Conservation (phyloP, 2,329 filamentous ascomycete genomes). For the Cercospora beticola region DNA sequence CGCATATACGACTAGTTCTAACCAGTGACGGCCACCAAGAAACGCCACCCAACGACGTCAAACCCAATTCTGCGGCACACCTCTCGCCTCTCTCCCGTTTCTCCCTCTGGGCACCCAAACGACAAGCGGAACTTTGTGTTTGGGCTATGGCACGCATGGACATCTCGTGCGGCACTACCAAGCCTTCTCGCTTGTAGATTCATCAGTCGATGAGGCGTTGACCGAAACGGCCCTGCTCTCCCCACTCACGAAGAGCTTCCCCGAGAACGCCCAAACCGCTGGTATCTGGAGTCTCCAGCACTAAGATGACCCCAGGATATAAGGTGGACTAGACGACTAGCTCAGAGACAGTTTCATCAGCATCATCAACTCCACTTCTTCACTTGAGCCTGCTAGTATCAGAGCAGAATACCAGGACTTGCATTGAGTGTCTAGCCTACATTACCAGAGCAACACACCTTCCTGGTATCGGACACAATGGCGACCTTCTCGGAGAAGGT, state of each 20-base stretch:
- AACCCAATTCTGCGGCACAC: background rate
- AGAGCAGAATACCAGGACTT: background rate
- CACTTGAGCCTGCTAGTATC: background rate
- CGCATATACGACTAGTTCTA: background rate
- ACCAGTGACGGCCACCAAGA: background rate
- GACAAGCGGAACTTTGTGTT: background rate
- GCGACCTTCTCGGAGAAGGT: background rate
- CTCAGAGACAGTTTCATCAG: background rate
- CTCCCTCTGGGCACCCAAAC: background rate
- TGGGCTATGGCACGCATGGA: background rate
- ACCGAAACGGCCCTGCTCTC: background rate
- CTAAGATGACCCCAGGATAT: background rate
- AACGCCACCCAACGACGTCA: background rate
- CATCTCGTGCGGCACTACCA: background rate
- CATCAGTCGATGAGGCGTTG: background rate
- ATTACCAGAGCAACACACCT: background rate
- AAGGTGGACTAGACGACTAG: constrained; percentile 5
- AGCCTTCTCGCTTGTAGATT: background rate
- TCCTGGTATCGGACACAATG: background rate
- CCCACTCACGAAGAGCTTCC: background rate
- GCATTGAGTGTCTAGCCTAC: background rate
- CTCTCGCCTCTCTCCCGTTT: background rate
- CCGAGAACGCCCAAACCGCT: background rate
- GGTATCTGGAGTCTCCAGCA: constrained; percentile 1
- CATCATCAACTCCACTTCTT: background rate